Evolutionary conservation across 2,329 filamentous ascomycete genomes (phyloP).

Genomic region (Pseudogymnoascus sp.): DNA sequence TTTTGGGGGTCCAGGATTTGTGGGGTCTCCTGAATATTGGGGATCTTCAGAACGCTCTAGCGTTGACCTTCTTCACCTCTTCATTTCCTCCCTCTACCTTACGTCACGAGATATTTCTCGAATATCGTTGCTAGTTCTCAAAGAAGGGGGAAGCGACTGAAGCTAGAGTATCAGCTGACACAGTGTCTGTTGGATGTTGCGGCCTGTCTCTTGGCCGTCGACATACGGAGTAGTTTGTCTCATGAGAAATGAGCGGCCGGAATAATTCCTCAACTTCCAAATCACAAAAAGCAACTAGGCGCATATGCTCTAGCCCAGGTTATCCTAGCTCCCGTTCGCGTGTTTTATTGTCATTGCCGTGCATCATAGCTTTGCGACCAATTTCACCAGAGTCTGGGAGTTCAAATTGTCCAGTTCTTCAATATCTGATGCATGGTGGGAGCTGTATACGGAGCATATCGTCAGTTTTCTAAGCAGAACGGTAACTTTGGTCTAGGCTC

Average conservation of each 20-base stretch:
- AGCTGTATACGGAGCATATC: not conserved
- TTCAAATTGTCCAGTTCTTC: not conserved
- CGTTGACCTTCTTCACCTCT: not conserved
- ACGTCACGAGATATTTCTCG: not conserved
- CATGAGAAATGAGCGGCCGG: conserved; percentile 1
- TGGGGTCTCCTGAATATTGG: conserved; percentile 2
- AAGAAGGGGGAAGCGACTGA: not conserved
- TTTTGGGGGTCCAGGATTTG: conserved; percentile 4
- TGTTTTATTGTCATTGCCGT: conserved; percentile 6
- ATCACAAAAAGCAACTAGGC: not conserved
- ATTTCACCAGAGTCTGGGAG: not conserved
- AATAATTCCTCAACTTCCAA: conserved; percentile 5
- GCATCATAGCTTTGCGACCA: not conserved
- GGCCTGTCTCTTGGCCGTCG: not conserved
- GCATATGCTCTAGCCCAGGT: not conserved
- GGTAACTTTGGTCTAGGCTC: not conserved
- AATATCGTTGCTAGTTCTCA: not conserved
- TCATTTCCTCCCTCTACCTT: not conserved
- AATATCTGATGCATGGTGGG: not conserved
- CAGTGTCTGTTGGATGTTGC: not conserved
- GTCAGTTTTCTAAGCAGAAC: not conserved
- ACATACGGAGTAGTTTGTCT: not conserved
- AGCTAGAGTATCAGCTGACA: conserved; percentile 5
- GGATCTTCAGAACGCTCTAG: not conserved
- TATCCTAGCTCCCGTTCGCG: conserved; percentile 2